Evolutionary conservation across 2,329 filamentous ascomycete genomes (phyloP).

Genomic region (Exophiala dermatitidis): DNA sequence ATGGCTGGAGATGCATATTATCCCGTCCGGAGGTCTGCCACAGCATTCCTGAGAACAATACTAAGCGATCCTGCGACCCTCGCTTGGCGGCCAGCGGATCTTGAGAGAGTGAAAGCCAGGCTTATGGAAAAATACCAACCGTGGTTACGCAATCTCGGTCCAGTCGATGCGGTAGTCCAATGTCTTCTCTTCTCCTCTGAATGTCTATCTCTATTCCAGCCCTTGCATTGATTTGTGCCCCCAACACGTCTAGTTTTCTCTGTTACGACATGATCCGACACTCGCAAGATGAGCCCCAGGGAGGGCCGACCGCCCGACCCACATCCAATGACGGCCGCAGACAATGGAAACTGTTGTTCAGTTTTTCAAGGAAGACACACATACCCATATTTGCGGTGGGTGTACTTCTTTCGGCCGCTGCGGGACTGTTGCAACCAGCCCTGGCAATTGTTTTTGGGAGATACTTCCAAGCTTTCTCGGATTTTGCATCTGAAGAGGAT

Average conservation of each 20-base stretch:
- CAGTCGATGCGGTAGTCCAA: background rate
- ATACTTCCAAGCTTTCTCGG: conserved; percentile 64
- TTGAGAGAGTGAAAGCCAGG: background rate
- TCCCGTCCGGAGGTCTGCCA: background rate
- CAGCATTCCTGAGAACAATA: conserved; percentile 30
- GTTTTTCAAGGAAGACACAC: conserved; percentile 62
- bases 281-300: conserved; percentile 1
- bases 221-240: background rate
- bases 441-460: conserved; percentile 65
- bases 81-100: conserved; percentile 2
- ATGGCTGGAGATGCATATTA: background rate
- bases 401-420: conserved; percentile 49
- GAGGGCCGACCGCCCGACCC: background rate
- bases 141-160: background rate
- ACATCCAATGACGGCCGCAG: background rate
- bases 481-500: conserved; percentile 53
- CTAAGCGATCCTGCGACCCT: conserved; percentile 17
- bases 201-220: background rate
- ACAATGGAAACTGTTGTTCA: conserved; percentile 57
- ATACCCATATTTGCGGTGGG: conserved; percentile 49
- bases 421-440: conserved; percentile 57
- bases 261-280: conserved; percentile 5
- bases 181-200: background rate
- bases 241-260: background rate
- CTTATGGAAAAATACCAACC: background rate